Percentiles rank a stretch among this genome's conserved stretches.
These are phyloP conservation scores for Megacollybia platyphylla DNA, from an alignment of 1,284 basidiomycete species.

Conservation along the genomic window DNA sequence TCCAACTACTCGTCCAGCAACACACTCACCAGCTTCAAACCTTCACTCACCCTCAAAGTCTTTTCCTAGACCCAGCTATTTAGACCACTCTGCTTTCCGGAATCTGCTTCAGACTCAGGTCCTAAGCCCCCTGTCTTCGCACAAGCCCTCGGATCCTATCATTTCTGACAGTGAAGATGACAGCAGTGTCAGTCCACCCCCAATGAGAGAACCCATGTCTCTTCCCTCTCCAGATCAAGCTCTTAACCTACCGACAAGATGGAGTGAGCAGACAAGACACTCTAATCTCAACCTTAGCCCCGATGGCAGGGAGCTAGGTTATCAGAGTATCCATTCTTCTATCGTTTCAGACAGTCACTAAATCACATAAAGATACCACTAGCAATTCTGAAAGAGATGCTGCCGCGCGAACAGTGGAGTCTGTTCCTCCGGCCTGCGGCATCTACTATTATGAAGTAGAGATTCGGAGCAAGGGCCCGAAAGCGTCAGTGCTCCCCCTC, in stretches of 20 bases:
- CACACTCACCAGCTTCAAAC: constrained; percentile 9
- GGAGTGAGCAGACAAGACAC: constrained; percentile 59
- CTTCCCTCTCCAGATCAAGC: constrained; percentile 24
- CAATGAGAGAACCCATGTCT: constrained; percentile 15
- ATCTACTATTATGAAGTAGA: constrained; percentile 88
- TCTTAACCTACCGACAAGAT: constrained; percentile 61
- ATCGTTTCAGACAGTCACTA: constrained; percentile 2
- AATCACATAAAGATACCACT: constrained; percentile 26
- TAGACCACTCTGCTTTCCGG: constrained; percentile 61
- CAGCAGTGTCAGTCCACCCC: constrained; percentile 35
- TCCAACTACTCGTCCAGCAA: constrained; percentile 6
- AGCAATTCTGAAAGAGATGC: constrained; percentile 66
- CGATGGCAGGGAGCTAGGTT: constrained; percentile 63
- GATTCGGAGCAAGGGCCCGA: constrained; percentile 65
- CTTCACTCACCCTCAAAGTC: constrained; percentile 17
- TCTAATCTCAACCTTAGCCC: constrained; percentile 44
- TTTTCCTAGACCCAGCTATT: constrained; percentile 58
- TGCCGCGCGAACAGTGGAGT: constrained; percentile 60
- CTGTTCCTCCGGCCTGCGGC: constrained; percentile 73
- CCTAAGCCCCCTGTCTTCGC: constrained; percentile 10
- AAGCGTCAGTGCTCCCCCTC: constrained; percentile 41
- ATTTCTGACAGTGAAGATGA: constrained; percentile 52
- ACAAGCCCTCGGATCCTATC: constrained; percentile 16
- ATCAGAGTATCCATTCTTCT: constrained; percentile 31
- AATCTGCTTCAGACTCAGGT: constrained; percentile 55